Evolutionary conservation across 345 rosid species (phyloP).

Genomic region (Psidium friedrichsthalianum): DNA sequence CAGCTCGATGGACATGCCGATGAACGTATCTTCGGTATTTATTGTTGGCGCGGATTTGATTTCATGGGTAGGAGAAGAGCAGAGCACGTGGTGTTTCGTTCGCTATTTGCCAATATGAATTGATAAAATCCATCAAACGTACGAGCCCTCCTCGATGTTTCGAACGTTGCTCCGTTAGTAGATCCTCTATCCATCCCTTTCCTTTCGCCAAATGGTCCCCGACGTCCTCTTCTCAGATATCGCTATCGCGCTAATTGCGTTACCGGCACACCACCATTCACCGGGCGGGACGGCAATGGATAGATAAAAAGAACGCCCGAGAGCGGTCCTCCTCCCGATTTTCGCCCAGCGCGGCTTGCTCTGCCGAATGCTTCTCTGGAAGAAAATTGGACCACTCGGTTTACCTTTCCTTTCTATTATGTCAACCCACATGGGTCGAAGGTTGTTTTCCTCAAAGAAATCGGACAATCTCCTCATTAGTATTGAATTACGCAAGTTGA

Average conservation of each 20-base stretch:
- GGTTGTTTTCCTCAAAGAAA: neutral
- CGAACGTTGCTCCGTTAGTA: neutral
- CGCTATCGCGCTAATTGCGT: neutral
- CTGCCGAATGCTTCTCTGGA: neutral
- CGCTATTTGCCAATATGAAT: no score
- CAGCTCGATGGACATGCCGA: neutral
- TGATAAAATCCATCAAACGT: neutral
- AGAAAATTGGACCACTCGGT: neutral
- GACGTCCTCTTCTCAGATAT: neutral
- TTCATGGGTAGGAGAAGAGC: neutral
- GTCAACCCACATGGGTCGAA: neutral
- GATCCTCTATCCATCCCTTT: neutral
- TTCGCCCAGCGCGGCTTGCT: neutral
- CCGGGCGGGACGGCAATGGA: neutral
- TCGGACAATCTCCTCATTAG: neutral
- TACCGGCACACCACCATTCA: neutral
- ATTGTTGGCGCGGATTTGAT: accelerated
- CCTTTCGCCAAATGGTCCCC: neutral
- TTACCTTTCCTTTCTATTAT: neutral
- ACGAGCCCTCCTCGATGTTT: neutral
- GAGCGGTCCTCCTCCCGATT: neutral
- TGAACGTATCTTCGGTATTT: neutral
- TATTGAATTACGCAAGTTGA: neutral
- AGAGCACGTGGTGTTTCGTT: slow-evolving; percentile 8
- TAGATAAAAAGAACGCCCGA: neutral